A percentile compares a stretch with the other conserved stretches of the same genome.
These are phyloP conservation scores for Neonectria magnoliae DNA, from an alignment of 2,329 filamentous ascomycete species.

Conservation along the genomic window DNA sequence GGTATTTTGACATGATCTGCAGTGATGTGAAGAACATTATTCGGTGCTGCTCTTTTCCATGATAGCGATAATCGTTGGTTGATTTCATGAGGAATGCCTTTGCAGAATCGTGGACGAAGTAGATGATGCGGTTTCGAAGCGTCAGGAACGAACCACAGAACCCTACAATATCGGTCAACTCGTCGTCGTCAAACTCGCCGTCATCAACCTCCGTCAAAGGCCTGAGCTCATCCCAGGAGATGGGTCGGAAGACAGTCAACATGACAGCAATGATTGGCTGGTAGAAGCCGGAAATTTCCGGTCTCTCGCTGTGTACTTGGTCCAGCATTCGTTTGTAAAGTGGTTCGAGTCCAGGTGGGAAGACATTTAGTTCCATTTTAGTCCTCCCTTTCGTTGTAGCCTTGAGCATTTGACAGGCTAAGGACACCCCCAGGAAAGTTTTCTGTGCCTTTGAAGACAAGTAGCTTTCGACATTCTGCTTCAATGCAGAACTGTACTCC, in stretches of 20 bases:
- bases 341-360: neutral
- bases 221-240: neutral
- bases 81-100: slow-evolving; percentile 45
- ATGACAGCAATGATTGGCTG: neutral
- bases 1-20: slow-evolving; percentile 39
- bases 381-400: neutral
- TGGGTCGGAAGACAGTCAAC: neutral
- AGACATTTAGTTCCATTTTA: neutral
- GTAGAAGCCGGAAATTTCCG: neutral
- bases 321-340: slow-evolving; percentile 11
- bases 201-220: neutral
- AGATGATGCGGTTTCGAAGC: slow-evolving; percentile 44
- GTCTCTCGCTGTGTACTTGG: neutral
- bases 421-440: slow-evolving; percentile 10
- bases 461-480: neutral
- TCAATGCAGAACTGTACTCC: neutral
- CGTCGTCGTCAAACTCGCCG: neutral
- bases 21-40: slow-evolving; percentile 50
- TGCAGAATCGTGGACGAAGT: slow-evolving; percentile 55
- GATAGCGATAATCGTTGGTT: slow-evolving; percentile 41
- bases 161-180: neutral
- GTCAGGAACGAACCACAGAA: slow-evolving; percentile 51
- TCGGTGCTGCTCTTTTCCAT: slow-evolving; percentile 41
- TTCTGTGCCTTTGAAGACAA: neutral
- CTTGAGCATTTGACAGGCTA: slow-evolving; percentile 3